A percentile compares a stretch with the other conserved stretches of the same genome.
Conservation (phyloP, 371 early-diverging fungal species). For the Phascolomyces articulosus region DNA sequence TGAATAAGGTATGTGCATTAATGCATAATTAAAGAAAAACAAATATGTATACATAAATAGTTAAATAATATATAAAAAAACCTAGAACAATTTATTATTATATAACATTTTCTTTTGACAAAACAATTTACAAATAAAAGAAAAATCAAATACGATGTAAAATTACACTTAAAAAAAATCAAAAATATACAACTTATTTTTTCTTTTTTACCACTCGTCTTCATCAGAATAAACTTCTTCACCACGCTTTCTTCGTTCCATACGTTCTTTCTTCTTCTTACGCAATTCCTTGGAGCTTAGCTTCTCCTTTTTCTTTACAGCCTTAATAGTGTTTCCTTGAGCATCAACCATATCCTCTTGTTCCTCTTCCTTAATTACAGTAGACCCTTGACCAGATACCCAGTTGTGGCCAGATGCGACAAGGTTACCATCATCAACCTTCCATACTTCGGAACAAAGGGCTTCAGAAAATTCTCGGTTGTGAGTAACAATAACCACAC, state of each 20-base stretch:
- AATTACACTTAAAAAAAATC: background rate
- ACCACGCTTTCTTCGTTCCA: slow-evolving; percentile 61
- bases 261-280: slow-evolving; percentile 62
- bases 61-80: no score
- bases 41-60: no score
- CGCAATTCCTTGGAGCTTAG: slow-evolving; percentile 52
- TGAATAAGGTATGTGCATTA: no score
- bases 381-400: slow-evolving; percentile 51
- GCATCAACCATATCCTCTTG: slow-evolving; percentile 51
- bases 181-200: background rate
- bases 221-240: slow-evolving; percentile 57
- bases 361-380: slow-evolving; percentile 40
- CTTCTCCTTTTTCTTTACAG: slow-evolving; percentile 51
- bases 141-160: no score
- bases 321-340: slow-evolving; percentile 55
- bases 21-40: no score
- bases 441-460: slow-evolving; percentile 76
- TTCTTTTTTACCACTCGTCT: slow-evolving; percentile 39
- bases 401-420: slow-evolving; percentile 56
- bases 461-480: slow-evolving; percentile 74
- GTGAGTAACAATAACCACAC: slow-evolving; percentile 80
- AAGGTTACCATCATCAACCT: slow-evolving; percentile 72
- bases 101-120: no score
- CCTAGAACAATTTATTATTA: no score
- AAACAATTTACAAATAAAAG: no score